These are phyloP conservation scores for Aspergillus brunneoviolaceus DNA, from an alignment of 2,329 filamentous ascomycete genomes.

Conservation along the genomic window DNA sequence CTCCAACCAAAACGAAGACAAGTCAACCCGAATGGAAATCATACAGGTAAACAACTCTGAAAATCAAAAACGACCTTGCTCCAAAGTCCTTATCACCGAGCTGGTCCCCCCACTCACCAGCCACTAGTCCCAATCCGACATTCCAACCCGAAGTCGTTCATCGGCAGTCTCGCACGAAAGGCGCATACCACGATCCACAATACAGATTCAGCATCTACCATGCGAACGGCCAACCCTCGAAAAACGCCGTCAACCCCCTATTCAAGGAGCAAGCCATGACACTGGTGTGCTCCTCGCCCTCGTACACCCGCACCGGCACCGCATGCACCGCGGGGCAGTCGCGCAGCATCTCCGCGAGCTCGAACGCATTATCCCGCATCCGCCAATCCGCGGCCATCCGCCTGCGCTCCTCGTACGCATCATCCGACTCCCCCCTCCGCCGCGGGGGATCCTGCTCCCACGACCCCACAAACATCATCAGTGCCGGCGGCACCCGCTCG, in stretches of 20 bases:
- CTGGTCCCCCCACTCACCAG: too few relatives aligned
- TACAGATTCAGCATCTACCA: too few relatives aligned
- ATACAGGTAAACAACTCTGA: too few relatives aligned
- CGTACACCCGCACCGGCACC: slow-evolving; percentile 21
- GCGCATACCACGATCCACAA: too few relatives aligned
- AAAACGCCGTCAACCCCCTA: slow-evolving; percentile 26
- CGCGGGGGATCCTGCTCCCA: slow-evolving; percentile 34
- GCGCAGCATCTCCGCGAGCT: slow-evolving; percentile 19
- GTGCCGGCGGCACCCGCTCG: slow-evolving; percentile 21
- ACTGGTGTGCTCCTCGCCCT: slow-evolving; percentile 34
- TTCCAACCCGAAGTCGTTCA: too few relatives aligned
- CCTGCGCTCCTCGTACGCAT: slow-evolving; percentile 30
- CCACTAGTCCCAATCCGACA: too few relatives aligned
- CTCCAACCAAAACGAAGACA: too few relatives aligned
- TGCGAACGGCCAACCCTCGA: slow-evolving; percentile 15
- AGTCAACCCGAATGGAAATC: too few relatives aligned
- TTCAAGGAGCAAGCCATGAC: slow-evolving; percentile 25
- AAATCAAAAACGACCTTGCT: too few relatives aligned
- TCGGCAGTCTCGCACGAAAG: too few relatives aligned
- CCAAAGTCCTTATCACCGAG: too few relatives aligned
- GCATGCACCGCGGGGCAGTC: slow-evolving; percentile 16
- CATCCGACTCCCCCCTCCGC: slow-evolving; percentile 31
- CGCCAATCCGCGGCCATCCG: slow-evolving; percentile 16
- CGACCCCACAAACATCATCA: slow-evolving; percentile 31
- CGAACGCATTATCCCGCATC: slow-evolving; percentile 27